phyloP scores from a whole-genome alignment of 345 rosid genomes.

The Salix koriyanagi region DNA sequence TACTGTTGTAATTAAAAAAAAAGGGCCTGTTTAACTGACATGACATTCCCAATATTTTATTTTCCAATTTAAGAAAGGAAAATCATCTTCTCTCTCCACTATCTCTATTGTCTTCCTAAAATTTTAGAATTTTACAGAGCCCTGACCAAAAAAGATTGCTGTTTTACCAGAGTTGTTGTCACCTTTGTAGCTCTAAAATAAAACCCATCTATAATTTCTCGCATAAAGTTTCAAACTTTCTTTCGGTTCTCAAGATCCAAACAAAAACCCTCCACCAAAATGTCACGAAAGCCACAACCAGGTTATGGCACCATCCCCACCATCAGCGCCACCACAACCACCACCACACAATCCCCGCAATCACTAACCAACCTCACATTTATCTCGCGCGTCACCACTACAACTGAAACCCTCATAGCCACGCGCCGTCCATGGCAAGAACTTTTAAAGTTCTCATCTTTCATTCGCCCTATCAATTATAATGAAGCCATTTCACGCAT shows the following conservation, averaged over 20 bases:
- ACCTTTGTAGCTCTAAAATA: neutral
- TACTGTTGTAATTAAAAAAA: too few species aligned
- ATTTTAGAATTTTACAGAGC: too few species aligned
- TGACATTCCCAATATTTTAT: too few species aligned
- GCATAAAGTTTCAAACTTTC: neutral
- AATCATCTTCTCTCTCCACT: neutral
- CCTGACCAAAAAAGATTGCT: neutral
- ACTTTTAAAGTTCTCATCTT: conserved; percentile 37
- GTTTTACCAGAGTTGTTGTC: neutral
- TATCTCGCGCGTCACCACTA: conserved; percentile 46
- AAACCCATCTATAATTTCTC: neutral
- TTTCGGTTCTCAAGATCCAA: neutral
- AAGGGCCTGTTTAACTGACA: too few species aligned
- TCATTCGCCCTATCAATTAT: conserved; percentile 55
- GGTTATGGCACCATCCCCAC: conserved; percentile 35
- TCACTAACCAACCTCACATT: conserved; percentile 31
- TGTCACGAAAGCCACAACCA: conserved; percentile 27
- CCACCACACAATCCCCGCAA: conserved; percentile 9
- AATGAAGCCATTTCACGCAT: conserved; percentile 54
- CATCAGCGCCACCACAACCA: conserved; percentile 5
- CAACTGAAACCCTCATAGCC: conserved; percentile 41
- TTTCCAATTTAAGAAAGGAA: neutral
- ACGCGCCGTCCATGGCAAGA: conserved; percentile 85
- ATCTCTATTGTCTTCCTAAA: too few species aligned
- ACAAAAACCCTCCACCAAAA: neutral